These are phyloP conservation scores for Tausonia pullulans DNA, from an alignment of 1,284 basidiomycete species.

Conservation along the genomic window DNA sequence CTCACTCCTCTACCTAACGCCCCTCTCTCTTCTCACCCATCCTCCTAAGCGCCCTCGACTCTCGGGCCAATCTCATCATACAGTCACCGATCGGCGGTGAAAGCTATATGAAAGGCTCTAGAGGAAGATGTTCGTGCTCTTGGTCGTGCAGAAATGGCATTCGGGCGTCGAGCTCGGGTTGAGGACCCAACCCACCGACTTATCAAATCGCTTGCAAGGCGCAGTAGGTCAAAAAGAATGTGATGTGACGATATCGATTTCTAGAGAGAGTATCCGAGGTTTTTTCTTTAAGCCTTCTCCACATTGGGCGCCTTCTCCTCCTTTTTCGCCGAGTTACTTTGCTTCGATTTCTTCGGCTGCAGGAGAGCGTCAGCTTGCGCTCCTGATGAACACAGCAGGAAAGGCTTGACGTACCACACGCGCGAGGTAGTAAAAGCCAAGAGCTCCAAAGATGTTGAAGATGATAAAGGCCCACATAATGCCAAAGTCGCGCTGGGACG, in stretches of 20 bases:
- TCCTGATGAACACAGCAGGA: neutral
- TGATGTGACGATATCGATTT: too few relatives aligned
- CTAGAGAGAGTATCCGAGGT: too few relatives aligned
- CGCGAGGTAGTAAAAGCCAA: conserved; percentile 24
- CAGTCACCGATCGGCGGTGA: conserved; percentile 32
- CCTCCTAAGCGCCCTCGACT: too few relatives aligned
- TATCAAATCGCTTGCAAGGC: too few relatives aligned
- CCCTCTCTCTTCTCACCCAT: too few relatives aligned
- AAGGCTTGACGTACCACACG: neutral
- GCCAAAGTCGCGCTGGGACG: conserved; percentile 43
- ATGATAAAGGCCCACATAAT: conserved; percentile 51
- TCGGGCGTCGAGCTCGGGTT: conserved; percentile 21
- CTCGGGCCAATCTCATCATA: neutral
- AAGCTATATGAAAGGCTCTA: conserved; percentile 47
- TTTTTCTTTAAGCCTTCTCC: neutral
- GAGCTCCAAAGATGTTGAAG: conserved; percentile 42
- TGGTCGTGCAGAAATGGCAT: conserved; percentile 36
- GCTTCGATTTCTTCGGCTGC: neutral
- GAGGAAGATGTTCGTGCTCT: conserved; percentile 50
- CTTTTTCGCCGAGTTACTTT: neutral
- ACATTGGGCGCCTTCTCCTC: neutral
- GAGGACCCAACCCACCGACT: too few relatives aligned
- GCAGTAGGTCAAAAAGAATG: too few relatives aligned
- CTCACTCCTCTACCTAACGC: too few relatives aligned
- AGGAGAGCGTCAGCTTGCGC: neutral